Conservation (phyloP, 139 green algal genomes). For the Micractinium conductrix region DNA sequence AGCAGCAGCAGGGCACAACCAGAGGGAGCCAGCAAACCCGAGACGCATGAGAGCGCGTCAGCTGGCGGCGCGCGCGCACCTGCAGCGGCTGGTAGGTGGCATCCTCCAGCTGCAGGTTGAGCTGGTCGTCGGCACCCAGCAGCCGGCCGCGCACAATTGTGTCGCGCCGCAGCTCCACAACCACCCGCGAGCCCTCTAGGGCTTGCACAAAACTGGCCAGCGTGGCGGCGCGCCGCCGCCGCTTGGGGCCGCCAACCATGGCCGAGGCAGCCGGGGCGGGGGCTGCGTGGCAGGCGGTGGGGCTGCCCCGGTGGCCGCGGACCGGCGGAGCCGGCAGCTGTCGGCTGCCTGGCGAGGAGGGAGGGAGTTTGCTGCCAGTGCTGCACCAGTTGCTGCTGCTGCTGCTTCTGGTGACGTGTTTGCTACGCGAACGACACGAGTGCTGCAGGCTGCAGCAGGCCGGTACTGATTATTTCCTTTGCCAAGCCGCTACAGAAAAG, state of each 20-base stretch:
- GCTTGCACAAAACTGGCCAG: slow-evolving; percentile 54
- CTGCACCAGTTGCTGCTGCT: not conserved
- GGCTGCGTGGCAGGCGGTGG: not conserved
- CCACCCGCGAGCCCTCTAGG: slow-evolving; percentile 46
- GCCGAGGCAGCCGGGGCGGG: not conserved
- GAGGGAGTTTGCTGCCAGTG: not conserved
- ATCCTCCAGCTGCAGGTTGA: slow-evolving; percentile 50
- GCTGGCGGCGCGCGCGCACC: not conserved
- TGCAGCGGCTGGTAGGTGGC: slow-evolving; percentile 39
- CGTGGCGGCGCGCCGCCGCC: not conserved
- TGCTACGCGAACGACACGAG: too few species aligned
- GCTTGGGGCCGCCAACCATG: not conserved
- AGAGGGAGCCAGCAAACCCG: too few species aligned
- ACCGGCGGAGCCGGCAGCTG: too few species aligned
- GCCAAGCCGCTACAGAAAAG: too few species aligned
- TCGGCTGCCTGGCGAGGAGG: too few species aligned
- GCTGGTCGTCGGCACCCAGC: slow-evolving; percentile 37
- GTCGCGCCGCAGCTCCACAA: slow-evolving; percentile 56
- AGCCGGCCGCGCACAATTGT: slow-evolving; percentile 49
- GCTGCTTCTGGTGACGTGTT: not conserved
- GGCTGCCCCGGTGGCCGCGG: not conserved
- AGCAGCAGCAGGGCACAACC: too few species aligned
- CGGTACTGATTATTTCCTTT: too few species aligned
- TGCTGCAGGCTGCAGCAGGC: not conserved
- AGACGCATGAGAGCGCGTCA: too few species aligned